Percentiles rank a stretch among this genome's conserved stretches.
phyloP scores from a whole-genome alignment of 805 yeast species.

The Saturnispora besseyi region DNA sequence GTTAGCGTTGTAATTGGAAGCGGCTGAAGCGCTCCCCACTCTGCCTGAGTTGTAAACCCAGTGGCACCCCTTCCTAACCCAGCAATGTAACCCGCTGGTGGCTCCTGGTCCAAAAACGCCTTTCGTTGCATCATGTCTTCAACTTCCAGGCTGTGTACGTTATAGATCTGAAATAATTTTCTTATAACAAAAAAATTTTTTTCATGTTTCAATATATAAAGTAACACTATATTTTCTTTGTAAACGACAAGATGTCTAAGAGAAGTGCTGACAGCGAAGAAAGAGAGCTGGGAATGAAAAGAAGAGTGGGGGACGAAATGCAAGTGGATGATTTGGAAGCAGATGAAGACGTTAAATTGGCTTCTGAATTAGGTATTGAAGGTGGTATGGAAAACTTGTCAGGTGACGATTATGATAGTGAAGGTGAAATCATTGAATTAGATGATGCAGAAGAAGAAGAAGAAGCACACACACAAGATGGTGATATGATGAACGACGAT shows the following conservation, averaged over 20 bases:
- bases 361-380: conserved; percentile 48
- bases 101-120: conserved; percentile 68
- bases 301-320: conserved; percentile 18
- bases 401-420: conserved; percentile 90
- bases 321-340: conserved; percentile 30
- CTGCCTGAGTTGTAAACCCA: conserved; percentile 84
- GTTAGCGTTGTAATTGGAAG: conserved; percentile 21
- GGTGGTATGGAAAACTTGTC: conserved; percentile 76
- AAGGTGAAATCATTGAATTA: conserved; percentile 77
- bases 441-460: conserved; percentile 52
- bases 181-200: conserved; percentile 9
- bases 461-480: conserved; percentile 34
- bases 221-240: conserved; percentile 1
- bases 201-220: background rate
- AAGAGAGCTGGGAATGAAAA: conserved; percentile 12
- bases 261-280: conserved; percentile 25
- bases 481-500: conserved; percentile 29
- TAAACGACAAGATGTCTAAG: conserved; percentile 24
- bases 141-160: conserved; percentile 7
- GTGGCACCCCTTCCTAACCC: conserved; percentile 95
- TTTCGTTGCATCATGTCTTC: conserved; percentile 36
- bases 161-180: background rate
- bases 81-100: conserved; percentile 86
- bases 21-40: conserved; percentile 45
- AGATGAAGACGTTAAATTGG: conserved; percentile 41